Conservation (phyloP, 169 alveolate genomes). For the Plasmodium berghei region DNA sequence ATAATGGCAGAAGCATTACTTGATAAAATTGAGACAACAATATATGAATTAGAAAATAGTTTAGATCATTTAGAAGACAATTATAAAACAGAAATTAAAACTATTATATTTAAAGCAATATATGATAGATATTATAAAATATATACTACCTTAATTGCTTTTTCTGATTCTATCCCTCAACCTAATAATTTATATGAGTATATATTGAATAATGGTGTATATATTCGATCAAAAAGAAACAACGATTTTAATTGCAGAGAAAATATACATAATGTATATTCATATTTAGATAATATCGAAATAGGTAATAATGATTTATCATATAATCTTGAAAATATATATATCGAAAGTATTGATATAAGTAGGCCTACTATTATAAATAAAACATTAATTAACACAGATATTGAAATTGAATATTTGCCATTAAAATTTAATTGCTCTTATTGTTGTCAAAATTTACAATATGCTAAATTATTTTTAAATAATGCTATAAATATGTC, state of each 20-base stretch:
- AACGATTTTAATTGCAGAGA: conserved; percentile 68
- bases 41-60: conserved; percentile 40
- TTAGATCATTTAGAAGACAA: conserved; percentile 15
- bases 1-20: conserved; percentile 60
- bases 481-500: conserved; percentile 74
- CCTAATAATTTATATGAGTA: conserved; percentile 74
- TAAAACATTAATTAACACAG: conserved; percentile 48
- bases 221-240: conserved; percentile 63
- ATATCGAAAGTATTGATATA: conserved; percentile 66
- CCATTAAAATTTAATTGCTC: conserved; percentile 70
- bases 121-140: conserved; percentile 73
- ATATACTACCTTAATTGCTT: conserved; percentile 44
- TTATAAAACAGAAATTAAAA: conserved; percentile 53
- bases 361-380: conserved; percentile 73
- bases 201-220: conserved; percentile 61
- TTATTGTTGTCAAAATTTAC: conserved; percentile 48
- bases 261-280: conserved; percentile 69
- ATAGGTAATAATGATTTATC: conserved; percentile 76
- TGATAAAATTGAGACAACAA: conserved; percentile 54
- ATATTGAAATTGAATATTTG: conserved; percentile 70
- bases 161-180: conserved; percentile 38
- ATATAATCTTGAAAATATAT: conserved; percentile 47
- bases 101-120: conserved; percentile 52
- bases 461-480: conserved; percentile 68
- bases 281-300: conserved; percentile 67